Conservation (phyloP, 805 yeast species). For the Metschnikowia peoriensis region DNA sequence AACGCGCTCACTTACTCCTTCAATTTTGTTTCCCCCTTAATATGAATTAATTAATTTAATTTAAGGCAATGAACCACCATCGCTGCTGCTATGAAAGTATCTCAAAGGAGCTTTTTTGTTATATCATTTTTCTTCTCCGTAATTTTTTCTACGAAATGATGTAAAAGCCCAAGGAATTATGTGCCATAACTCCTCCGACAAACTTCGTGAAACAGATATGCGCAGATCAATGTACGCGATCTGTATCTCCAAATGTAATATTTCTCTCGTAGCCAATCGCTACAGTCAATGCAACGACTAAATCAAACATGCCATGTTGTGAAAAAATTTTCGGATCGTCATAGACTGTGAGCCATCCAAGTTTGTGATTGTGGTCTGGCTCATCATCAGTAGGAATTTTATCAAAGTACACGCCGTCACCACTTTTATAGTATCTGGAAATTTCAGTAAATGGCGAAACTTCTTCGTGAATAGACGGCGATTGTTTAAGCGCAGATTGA, state of each 20-base stretch:
- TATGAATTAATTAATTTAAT: too few relatives aligned
- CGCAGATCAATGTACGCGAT: not conserved
- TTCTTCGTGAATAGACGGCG: constrained; percentile 1
- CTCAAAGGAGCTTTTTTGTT: too few relatives aligned
- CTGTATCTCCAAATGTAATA: not conserved
- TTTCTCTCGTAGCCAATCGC: constrained; percentile 46
- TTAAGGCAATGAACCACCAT: too few relatives aligned
- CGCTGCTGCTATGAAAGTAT: too few relatives aligned
- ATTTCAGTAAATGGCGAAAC: constrained; percentile 18
- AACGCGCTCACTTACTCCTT: not conserved
- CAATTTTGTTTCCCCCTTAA: too few relatives aligned
- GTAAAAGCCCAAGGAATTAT: too few relatives aligned
- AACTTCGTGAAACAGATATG: too few relatives aligned
- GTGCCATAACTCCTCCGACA: too few relatives aligned
- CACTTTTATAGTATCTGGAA: constrained; percentile 40
- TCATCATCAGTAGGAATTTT: constrained; percentile 54
- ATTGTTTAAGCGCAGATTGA: not conserved
- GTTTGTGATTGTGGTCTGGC: constrained; percentile 51
- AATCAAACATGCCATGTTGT: constrained; percentile 49
- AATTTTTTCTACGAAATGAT: too few relatives aligned
- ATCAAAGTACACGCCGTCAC: constrained; percentile 52
- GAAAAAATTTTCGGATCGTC: constrained; percentile 34
- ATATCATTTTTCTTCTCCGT: too few relatives aligned
- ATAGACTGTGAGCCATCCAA: constrained; percentile 66
- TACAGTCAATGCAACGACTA: constrained; percentile 51